Percentiles rank a stretch among this genome's conserved stretches.
These are phyloP conservation scores for Gnaphalium uliginosum DNA, from an alignment of 129 eudicot genomes.

Conservation along the genomic window DNA sequence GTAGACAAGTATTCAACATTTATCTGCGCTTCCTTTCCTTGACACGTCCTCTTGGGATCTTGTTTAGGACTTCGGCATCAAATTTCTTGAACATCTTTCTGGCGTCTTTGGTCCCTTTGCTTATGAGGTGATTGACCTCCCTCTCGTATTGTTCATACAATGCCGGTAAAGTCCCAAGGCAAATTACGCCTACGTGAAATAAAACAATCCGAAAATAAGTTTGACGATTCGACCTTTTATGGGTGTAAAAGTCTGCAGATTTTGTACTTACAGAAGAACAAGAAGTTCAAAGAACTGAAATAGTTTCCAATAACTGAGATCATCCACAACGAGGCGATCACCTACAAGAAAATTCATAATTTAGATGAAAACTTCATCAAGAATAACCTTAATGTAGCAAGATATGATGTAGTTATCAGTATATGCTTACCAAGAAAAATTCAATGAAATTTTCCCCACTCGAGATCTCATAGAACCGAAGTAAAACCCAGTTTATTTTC, in stretches of 20 bases:
- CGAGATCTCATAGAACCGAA: conserved; percentile 58
- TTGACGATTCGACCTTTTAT: neutral
- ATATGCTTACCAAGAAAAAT: conserved; percentile 58
- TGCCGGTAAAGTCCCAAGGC: conserved; percentile 64
- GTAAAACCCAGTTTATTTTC: conserved; percentile 43
- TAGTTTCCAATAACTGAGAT: conserved; percentile 63
- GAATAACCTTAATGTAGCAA: neutral
- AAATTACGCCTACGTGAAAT: conserved; percentile 43
- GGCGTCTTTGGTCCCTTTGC: conserved; percentile 55
- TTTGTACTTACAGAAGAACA: conserved; percentile 54
- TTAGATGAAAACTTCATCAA: neutral
- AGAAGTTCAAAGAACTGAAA: conserved; percentile 66
- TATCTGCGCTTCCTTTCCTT: conserved; percentile 20
- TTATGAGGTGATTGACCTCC: conserved; percentile 36
- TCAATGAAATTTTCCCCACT: conserved; percentile 62
- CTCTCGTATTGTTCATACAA: conserved; percentile 55
- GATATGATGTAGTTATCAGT: neutral
- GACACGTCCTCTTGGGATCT: conserved; percentile 51
- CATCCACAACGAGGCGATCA: conserved; percentile 55
- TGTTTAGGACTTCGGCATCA: conserved; percentile 34
- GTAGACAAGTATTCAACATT: neutral
- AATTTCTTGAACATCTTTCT: neutral
- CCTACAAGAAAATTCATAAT: conserved; percentile 32
- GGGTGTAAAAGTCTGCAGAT: neutral
- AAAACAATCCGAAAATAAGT: neutral